Evolutionary conservation across 805 yeast genomes (phyloP), one percentile per base, ranked within the genome.

Genomic region (Starmerella kuoi): DNA sequence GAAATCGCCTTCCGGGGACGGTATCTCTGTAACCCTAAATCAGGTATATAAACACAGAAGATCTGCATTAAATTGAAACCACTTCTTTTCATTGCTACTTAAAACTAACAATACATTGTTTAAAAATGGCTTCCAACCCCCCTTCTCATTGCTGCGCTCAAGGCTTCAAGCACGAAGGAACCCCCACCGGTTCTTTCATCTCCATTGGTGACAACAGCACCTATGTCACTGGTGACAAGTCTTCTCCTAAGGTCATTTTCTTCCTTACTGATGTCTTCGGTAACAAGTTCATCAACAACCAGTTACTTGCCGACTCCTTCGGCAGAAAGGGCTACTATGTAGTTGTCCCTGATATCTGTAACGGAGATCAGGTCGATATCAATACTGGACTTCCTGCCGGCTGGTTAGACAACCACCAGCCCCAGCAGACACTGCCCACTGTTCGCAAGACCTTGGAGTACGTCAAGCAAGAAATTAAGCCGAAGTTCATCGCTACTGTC

Each of bases 281-380:
- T 28, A 62, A 70, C 57, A 64, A 64, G 36, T 68, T 67, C 56
- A 66, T 65, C 57, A 85, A 86, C 60, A 61, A 61, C 28, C 61
- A 69, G 52, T 66, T 86, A 25, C 35, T 62, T n/a, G 64, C 69
- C 31, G 69, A 62, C 42, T 50, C 56, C 41, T 72, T 80, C 47
- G 81, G 87, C 35, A 60, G 61, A 37, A 58, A 58, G 6, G 83
- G 84, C 20, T 83, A 69, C 63, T 72, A 69, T 34, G 87, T 79
- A 1, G 65, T 78, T 36, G 62, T 79, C 26, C 94, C 94, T n/a
- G 95, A 85, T 60, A 67, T 82, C 45, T 68, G 83, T 51, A 61
- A 71, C 23, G 73, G 72, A 27, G 77, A 70, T 38, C 69, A 74
- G 36, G 66, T 67, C 31, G 68, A 67, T 20, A 54, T 50, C 32